Evolutionary conservation across 306 rosid species (phyloP).

Genomic region (Quercus bicolor): DNA sequence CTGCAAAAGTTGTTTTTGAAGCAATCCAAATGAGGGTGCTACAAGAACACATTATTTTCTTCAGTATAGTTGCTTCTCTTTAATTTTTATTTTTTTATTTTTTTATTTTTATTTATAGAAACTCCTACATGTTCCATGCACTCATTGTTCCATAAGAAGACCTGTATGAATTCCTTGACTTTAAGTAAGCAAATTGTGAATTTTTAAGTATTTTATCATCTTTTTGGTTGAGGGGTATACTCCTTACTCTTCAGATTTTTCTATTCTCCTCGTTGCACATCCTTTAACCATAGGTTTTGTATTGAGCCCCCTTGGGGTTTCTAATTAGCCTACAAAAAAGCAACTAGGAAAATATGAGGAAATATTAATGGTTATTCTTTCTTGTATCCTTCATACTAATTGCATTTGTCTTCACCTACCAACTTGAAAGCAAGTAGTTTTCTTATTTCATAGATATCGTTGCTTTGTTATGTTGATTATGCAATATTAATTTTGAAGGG

Average conservation of each 20-base stretch:
- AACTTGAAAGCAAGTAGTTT: not conserved
- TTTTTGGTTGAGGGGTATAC: too few species aligned
- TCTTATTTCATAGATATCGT: not conserved
- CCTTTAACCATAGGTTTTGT: too few species aligned
- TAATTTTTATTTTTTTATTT: not conserved
- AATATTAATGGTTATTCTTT: not conserved
- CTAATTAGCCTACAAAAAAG: too few species aligned
- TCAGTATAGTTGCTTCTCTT: not conserved
- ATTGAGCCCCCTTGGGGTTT: too few species aligned
- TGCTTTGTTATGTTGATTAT: not conserved
- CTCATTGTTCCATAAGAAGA: not conserved
- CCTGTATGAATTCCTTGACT: not conserved
- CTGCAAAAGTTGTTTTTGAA: not conserved
- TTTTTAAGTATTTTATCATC: too few species aligned
- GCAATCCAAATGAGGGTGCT: not conserved
- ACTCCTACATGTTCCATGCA: not conserved
- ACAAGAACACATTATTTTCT: not conserved
- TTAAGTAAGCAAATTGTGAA: not conserved
- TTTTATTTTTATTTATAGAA: not conserved
- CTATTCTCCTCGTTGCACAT: too few species aligned
- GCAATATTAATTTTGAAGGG: conserved; percentile 43
- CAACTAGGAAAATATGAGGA: too few species aligned
- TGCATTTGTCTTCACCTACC: not conserved
- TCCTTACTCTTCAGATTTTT: too few species aligned
- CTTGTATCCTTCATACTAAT: not conserved